phyloP scores from a whole-genome alignment of 192 early-diverging fungal genomes.

The Rhizophagus sp. region DNA sequence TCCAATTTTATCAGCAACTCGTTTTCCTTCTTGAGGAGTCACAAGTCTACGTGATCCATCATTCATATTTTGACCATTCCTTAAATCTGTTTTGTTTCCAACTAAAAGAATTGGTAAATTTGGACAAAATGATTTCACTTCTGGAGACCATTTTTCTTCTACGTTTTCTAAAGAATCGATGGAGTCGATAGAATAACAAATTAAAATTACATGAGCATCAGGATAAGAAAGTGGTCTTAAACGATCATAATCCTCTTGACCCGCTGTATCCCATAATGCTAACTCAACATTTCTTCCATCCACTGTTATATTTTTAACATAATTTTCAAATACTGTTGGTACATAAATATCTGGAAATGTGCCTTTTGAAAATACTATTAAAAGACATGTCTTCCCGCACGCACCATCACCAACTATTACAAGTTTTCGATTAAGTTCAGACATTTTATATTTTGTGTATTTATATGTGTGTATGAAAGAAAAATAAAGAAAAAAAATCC shows the following conservation, averaged over 20 bases:
- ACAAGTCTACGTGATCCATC: slow-evolving; percentile 29
- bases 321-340: slow-evolving; percentile 77
- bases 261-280: slow-evolving; percentile 75
- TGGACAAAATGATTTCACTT: slow-evolving; percentile 48
- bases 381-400: slow-evolving; percentile 77
- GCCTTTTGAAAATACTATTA: slow-evolving; percentile 73
- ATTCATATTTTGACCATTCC: slow-evolving; percentile 23
- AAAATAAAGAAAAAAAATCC: not conserved
- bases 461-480: no score
- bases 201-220: slow-evolving; percentile 68
- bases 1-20: slow-evolving; percentile 83
- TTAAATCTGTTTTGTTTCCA: slow-evolving; percentile 52
- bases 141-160: slow-evolving; percentile 62
- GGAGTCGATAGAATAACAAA: slow-evolving; percentile 67
- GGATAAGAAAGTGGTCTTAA: slow-evolving; percentile 69
- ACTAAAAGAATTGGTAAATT: slow-evolving; percentile 52
- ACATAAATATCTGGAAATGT: slow-evolving; percentile 82
- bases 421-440: slow-evolving; percentile 66
- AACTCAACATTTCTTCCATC: slow-evolving; percentile 63
- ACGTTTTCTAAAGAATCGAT: slow-evolving; percentile 80
- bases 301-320: slow-evolving; percentile 54
- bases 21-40: slow-evolving; percentile 59
- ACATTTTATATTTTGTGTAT: not conserved
- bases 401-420: slow-evolving; percentile 84
- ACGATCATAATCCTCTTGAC: slow-evolving; percentile 75